phyloP scores from a whole-genome alignment of 805 yeast genomes.

The Kuraishia floccosa region DNA sequence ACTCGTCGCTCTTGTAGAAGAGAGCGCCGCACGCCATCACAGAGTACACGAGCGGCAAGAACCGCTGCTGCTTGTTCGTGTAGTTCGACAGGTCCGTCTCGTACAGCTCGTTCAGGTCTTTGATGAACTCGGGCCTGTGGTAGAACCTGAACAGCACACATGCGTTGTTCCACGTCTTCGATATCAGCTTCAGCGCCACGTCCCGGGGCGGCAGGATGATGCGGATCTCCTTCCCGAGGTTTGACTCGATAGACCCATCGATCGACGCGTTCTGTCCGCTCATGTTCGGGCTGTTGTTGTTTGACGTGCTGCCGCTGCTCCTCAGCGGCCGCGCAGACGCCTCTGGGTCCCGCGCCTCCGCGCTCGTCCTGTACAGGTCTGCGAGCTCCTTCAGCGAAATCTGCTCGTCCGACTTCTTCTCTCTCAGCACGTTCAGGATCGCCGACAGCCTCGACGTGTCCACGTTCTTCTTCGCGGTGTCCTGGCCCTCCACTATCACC shows the following conservation, averaged over 20 bases:
- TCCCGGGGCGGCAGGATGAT: slow-evolving; percentile 68
- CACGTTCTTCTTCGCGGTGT: too few species aligned
- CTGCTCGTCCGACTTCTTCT: background rate
- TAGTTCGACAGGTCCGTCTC: slow-evolving; percentile 64
- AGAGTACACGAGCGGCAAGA: slow-evolving; percentile 72
- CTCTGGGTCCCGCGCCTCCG: background rate
- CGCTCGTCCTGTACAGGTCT: background rate
- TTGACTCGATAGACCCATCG: slow-evolving; percentile 26
- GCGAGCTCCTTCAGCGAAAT: slow-evolving; percentile 1
- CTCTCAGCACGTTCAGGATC: too few species aligned
- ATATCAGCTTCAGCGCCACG: slow-evolving; percentile 57
- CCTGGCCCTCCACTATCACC: too few species aligned
- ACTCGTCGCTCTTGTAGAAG: slow-evolving; percentile 43
- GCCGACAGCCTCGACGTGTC: too few species aligned
- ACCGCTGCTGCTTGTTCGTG: slow-evolving; percentile 62
- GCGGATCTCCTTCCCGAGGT: slow-evolving; percentile 38
- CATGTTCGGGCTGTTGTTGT: slow-evolving; percentile 1
- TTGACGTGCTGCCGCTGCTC: background rate
- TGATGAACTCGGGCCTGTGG: slow-evolving; percentile 72
- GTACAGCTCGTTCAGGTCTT: slow-evolving; percentile 65
- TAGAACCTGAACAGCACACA: slow-evolving; percentile 79
- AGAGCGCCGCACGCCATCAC: slow-evolving; percentile 86
- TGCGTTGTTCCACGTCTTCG: slow-evolving; percentile 75
- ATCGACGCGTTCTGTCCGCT: slow-evolving; percentile 11
- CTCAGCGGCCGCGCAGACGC: too few species aligned